Evolutionary conservation across 176 grass and related monocot genomes (phyloP).

Genomic region (Aegilops tauschii): DNA sequence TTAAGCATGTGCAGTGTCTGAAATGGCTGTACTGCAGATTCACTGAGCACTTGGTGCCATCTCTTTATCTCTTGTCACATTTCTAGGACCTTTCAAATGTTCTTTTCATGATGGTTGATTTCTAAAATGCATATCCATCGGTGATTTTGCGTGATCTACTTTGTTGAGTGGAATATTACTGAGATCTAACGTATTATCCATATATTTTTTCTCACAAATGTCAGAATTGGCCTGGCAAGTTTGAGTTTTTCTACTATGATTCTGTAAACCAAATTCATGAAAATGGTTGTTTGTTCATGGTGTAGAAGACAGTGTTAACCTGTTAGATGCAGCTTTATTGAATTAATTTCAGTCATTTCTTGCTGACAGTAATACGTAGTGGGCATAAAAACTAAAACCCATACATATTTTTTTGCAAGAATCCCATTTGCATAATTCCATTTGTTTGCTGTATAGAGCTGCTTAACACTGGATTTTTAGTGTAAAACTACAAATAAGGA

Average conservation of each 20-base stretch:
- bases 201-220: not conserved
- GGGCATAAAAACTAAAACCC: not conserved
- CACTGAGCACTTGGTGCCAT: not conserved
- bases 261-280: not conserved
- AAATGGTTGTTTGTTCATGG: constrained; percentile 6
- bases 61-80: not conserved
- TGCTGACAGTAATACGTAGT: not conserved
- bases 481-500: not conserved
- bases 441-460: constrained; percentile 9
- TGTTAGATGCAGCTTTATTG: constrained; percentile 23
- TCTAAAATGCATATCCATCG: not conserved
- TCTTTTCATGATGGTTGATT: constrained; percentile 15
- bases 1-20: constrained; percentile 35
- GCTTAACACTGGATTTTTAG: not conserved
- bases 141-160: constrained; percentile 1
- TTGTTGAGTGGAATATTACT: constrained; percentile 12
- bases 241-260: not conserved
- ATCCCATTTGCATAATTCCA: not conserved
- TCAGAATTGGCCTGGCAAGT: not conserved
- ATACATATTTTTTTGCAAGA: not conserved
- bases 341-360: constrained; percentile 24
- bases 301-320: constrained; percentile 2
- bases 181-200: not conserved
- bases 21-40: constrained; percentile 26
- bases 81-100: constrained; percentile 35